Evolutionary conservation across 176 grass and related monocot species (phyloP).

Genomic region (Bothriochloa decipiens): DNA sequence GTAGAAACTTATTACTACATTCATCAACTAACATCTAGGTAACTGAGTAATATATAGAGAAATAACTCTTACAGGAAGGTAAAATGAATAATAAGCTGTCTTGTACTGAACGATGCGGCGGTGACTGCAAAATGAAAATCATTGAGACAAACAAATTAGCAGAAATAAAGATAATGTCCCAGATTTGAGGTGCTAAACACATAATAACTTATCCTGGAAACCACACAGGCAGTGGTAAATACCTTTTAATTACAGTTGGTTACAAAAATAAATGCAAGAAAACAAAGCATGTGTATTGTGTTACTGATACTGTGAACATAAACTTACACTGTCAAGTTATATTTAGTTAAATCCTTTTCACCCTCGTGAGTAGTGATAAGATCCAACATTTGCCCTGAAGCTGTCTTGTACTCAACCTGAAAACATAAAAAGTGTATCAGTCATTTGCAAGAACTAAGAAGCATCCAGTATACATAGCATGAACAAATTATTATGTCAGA

Average conservation of each 20-base stretch:
- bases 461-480: background rate
- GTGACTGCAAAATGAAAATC: conserved; percentile 59
- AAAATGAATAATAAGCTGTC: conserved; percentile 98
- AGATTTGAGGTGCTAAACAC: conserved; percentile 15
- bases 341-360: conserved; percentile 87
- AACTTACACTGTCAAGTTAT: conserved; percentile 83
- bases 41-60: background rate
- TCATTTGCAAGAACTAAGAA: conserved; percentile 36
- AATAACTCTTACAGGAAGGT: conserved; percentile 73
- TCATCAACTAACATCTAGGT: background rate
- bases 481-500: conserved; percentile 12
- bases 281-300: background rate
- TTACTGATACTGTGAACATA: conserved; percentile 3
- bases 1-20: conserved; percentile 24
- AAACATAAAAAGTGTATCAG: conserved; percentile 28
- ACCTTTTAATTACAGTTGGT: too few relatives aligned
- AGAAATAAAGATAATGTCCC: conserved; percentile 10
- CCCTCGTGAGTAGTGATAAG: conserved; percentile 99
- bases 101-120: conserved; percentile 95
- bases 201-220: conserved; percentile 26
- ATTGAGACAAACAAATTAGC: conserved; percentile 33
- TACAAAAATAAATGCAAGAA: background rate
- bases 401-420: conserved; percentile 98
- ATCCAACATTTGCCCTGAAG: conserved; percentile 94
- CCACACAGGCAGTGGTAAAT: background rate